Evolutionary conservation across 495 filamentous ascomycete genomes (phyloP).

Genomic region (Eremomyces bilateralis): DNA sequence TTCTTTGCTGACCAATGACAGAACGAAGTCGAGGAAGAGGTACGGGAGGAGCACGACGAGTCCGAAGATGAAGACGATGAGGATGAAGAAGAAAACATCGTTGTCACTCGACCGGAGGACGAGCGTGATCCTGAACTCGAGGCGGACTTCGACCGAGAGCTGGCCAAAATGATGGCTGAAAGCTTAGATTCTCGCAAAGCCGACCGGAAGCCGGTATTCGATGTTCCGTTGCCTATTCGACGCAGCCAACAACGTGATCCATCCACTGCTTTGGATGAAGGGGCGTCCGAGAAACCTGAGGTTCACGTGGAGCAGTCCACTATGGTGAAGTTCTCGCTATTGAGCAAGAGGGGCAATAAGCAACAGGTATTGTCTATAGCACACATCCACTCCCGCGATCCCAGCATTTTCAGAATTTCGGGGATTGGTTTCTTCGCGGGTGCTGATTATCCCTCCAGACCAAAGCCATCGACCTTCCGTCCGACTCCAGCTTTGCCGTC

Average conservation of each 20-base stretch:
- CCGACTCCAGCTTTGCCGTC: slow-evolving; percentile 82
- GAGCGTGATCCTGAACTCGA: slow-evolving; percentile 84
- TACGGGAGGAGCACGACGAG: slow-evolving; percentile 21
- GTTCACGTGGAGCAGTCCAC: slow-evolving; percentile 15
- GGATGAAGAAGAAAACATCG: slow-evolving; percentile 65
- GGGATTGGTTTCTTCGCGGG: too few relatives aligned
- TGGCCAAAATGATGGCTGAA: slow-evolving; percentile 97
- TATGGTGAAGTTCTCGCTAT: slow-evolving; percentile 84
- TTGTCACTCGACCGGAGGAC: slow-evolving; percentile 76
- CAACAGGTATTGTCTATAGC: too few relatives aligned
- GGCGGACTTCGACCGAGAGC: slow-evolving; percentile 93
- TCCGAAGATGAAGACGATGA: slow-evolving; percentile 6
- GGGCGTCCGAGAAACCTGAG: slow-evolving; percentile 5
- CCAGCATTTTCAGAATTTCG: too few relatives aligned
- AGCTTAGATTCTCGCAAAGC: slow-evolving; percentile 85
- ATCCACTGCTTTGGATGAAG: slow-evolving; percentile 26
- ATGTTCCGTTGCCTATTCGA: slow-evolving; percentile 80
- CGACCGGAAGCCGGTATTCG: slow-evolving; percentile 81
- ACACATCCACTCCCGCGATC: too few relatives aligned
- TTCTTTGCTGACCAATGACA: too few relatives aligned
- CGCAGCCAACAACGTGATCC: slow-evolving; percentile 43
- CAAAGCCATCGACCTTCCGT: slow-evolving; percentile 79
- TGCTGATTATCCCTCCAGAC: slow-evolving; percentile 34
- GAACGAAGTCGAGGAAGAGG: too few relatives aligned
- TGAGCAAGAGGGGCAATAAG: slow-evolving; percentile 90